Evolutionary conservation across 2,329 filamentous ascomycete species (phyloP).

Genomic region (Ampelomyces quisqualis): DNA sequence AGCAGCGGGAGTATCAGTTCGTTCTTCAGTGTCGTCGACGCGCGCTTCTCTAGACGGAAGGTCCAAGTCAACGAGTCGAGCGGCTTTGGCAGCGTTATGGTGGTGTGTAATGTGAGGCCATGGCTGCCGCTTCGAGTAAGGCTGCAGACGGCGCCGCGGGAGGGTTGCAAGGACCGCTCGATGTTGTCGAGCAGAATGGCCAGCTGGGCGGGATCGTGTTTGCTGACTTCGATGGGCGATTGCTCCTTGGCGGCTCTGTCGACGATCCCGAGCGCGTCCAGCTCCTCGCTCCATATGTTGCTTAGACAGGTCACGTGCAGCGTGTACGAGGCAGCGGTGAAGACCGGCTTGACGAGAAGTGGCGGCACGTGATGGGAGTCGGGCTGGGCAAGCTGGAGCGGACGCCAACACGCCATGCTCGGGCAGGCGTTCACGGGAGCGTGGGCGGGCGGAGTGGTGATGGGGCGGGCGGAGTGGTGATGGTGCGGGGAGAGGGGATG

Average conservation of each 20-base stretch:
- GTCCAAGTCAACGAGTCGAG: conserved; percentile 66
- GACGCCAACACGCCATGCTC: conserved; percentile 40
- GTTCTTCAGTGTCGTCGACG: conserved; percentile 47
- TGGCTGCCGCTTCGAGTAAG: conserved; percentile 37
- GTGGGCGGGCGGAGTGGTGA: not conserved
- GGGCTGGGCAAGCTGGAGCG: conserved; percentile 27
- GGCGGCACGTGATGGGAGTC: conserved; percentile 50
- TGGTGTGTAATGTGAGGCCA: conserved; percentile 55
- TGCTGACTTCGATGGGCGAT: conserved; percentile 72
- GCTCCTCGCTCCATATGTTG: conserved; percentile 69
- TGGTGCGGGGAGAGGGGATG: conserved; percentile 2
- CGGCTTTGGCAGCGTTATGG: conserved; percentile 62
- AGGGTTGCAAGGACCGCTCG: conserved; percentile 48
- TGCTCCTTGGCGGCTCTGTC: conserved; percentile 62
- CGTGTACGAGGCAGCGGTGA: conserved; percentile 60
- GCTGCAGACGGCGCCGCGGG: conserved; percentile 41
- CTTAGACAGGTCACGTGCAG: conserved; percentile 70
- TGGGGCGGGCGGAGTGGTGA: not conserved
- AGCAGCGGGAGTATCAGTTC: conserved; percentile 58
- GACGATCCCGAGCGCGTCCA: conserved; percentile 64
- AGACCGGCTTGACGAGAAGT: conserved; percentile 63
- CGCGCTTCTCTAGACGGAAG: conserved; percentile 54
- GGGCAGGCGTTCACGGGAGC: not conserved
- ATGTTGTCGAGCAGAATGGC: conserved; percentile 66
- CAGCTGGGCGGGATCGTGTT: conserved; percentile 65